A percentile compares a stretch with the other conserved stretches of the same genome.
These are phyloP conservation scores for Pleurotus tuoliensis DNA, from an alignment of 768 basidiomycete species.

Conservation along the genomic window DNA sequence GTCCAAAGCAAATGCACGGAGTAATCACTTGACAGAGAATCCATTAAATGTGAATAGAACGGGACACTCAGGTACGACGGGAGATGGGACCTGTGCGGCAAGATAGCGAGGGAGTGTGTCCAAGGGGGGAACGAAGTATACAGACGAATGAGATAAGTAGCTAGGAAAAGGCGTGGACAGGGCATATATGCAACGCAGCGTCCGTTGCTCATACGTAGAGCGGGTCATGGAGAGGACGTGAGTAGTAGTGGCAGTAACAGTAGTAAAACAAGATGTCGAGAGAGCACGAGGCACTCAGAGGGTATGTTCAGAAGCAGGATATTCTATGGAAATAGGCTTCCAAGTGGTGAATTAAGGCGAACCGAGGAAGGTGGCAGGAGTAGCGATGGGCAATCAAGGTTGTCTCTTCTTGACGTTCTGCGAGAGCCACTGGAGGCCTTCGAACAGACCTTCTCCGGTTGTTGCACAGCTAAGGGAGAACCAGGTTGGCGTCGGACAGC, in stretches of 20 bases:
- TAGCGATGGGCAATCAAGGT: constrained; percentile 37
- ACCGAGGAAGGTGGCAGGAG: constrained; percentile 13
- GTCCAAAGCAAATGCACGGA: constrained; percentile 29
- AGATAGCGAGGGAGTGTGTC: constrained; percentile 18
- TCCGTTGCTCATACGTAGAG: constrained; percentile 30
- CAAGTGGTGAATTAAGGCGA: constrained; percentile 18
- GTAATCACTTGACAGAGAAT: constrained; percentile 17
- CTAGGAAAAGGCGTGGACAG: constrained; percentile 20
- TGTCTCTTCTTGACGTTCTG: constrained; percentile 95
- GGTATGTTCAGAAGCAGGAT: constrained; percentile 27
- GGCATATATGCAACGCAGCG: constrained; percentile 18
- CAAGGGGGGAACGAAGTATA: constrained; percentile 29
- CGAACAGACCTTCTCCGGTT: constrained; percentile 94
- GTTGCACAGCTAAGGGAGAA: constrained; percentile 73
- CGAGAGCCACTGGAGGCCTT: constrained; percentile 95
- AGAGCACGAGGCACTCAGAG: constrained; percentile 15
- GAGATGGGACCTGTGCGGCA: constrained; percentile 17
- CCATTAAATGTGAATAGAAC: constrained; percentile 23
- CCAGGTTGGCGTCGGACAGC: too few relatives aligned
- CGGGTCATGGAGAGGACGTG: constrained; percentile 10
- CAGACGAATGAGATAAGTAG: constrained; percentile 11
- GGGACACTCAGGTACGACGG: constrained; percentile 17
- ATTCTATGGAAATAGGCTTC: constrained; percentile 22
- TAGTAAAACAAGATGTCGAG: constrained; percentile 7
- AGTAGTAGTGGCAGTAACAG: constrained; percentile 5